Evolutionary conservation across 1,139 yeast genomes (phyloP).

Genomic region (Sugiyamaella xylanicola): DNA sequence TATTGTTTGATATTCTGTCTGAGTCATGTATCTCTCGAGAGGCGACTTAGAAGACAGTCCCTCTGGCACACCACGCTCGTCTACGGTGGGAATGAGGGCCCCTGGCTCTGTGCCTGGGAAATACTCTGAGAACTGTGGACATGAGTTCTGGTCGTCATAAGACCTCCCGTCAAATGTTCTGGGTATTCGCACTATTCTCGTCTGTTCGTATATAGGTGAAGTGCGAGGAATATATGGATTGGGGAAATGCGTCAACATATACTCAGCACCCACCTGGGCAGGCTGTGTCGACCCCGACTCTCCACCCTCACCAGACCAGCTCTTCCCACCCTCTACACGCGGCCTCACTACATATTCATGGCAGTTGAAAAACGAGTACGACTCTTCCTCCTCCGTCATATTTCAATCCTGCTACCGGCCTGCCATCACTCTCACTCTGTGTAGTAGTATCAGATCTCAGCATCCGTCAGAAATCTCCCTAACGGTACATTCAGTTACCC

Average conservation of each 20-base stretch:
- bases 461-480: no score
- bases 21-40: slow-evolving; percentile 47
- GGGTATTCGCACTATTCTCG: slow-evolving; percentile 65
- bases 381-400: slow-evolving; percentile 10
- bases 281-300: not conserved
- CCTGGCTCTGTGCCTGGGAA: slow-evolving; percentile 73
- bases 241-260: slow-evolving; percentile 44
- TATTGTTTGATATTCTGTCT: slow-evolving; percentile 47
- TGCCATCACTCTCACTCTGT: not conserved
- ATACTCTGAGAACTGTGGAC: slow-evolving; percentile 60
- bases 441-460: no score
- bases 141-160: slow-evolving; percentile 30
- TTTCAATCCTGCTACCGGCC: not conserved
- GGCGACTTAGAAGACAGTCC: slow-evolving; percentile 47
- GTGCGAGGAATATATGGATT: slow-evolving; percentile 48
- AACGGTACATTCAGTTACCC: no score
- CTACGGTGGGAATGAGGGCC: slow-evolving; percentile 46
- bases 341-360: slow-evolving; percentile 32
- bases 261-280: not conserved
- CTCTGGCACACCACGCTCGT: slow-evolving; percentile 7
- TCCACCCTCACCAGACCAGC: not conserved
- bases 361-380: slow-evolving; percentile 34
- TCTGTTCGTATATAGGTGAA: slow-evolving; percentile 42
- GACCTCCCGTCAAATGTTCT: slow-evolving; percentile 47
- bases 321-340: no score